phyloP scores from a whole-genome alignment of 106 monocot genomes.

The Dendrobium officinale region DNA sequence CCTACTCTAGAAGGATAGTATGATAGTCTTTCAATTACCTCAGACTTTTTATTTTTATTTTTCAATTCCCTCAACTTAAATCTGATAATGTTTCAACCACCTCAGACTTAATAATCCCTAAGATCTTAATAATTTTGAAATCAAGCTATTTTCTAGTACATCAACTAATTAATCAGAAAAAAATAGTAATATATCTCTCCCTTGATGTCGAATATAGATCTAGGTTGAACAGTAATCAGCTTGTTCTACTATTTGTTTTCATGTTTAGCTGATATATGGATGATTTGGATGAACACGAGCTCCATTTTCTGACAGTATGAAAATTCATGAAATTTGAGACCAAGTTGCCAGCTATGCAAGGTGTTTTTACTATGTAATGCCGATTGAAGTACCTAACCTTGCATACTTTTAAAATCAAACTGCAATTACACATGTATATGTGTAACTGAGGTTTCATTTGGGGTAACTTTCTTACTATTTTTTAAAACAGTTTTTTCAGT shows the following conservation, averaged over 20 bases:
- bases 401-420: background rate
- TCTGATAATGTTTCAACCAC: no score
- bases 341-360: background rate
- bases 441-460: background rate
- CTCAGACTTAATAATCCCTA: background rate
- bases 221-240: background rate
- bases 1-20: no score
- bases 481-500: no score
- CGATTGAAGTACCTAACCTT: background rate
- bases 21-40: no score
- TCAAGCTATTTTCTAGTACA: background rate
- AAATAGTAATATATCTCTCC: background rate
- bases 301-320: background rate
- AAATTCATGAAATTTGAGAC: background rate
- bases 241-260: background rate
- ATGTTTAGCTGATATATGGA: background rate
- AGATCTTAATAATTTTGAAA: background rate
- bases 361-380: background rate
- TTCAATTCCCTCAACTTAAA: no score
- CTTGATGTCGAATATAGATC: background rate
- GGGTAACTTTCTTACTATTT: no score
- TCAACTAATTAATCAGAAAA: background rate
- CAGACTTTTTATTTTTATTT: no score
- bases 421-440: background rate
- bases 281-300: background rate